A percentile compares a stretch with the other conserved stretches of the same genome.
phyloP scores from a whole-genome alignment of 2,329 filamentous ascomycete species.

The Diaporthe sp. region DNA sequence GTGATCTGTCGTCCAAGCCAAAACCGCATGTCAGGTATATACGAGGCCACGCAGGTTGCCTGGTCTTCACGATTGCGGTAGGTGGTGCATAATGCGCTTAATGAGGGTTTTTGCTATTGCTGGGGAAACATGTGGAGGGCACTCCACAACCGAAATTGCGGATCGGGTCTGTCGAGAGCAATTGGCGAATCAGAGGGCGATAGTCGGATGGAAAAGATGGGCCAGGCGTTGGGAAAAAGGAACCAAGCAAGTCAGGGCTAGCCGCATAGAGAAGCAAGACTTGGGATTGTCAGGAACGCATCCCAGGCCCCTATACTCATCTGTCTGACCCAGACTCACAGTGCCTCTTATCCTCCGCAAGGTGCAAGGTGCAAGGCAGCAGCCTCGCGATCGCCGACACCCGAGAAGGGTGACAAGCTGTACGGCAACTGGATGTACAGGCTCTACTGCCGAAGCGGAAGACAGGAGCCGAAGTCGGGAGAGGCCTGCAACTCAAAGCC shows the following conservation, averaged over 20 bases:
- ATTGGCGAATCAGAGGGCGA: slow-evolving; percentile 26
- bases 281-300: slow-evolving; percentile 5
- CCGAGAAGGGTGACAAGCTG: neutral
- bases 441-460: no score
- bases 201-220: neutral
- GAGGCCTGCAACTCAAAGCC: neutral
- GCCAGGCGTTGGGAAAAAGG: slow-evolving; percentile 5
- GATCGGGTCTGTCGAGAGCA: neutral
- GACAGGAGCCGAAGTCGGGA: neutral
- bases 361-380: slow-evolving; percentile 2
- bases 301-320: neutral
- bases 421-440: neutral
- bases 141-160: slow-evolving; percentile 28
- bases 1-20: neutral
- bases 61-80: neutral
- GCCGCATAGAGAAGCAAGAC: slow-evolving; percentile 12
- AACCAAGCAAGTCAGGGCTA: slow-evolving; percentile 4
- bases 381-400: neutral
- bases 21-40: neutral
- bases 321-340: neutral
- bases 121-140: slow-evolving; percentile 24
- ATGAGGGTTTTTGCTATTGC: slow-evolving; percentile 8
- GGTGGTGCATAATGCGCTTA: slow-evolving; percentile 23
- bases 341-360: neutral
- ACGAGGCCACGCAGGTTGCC: slow-evolving; percentile 25